Percentiles rank a stretch among this genome's conserved stretches.
phyloP scores from a whole-genome alignment of 1,284 basidiomycete genomes.

The Grifola frondosa region DNA sequence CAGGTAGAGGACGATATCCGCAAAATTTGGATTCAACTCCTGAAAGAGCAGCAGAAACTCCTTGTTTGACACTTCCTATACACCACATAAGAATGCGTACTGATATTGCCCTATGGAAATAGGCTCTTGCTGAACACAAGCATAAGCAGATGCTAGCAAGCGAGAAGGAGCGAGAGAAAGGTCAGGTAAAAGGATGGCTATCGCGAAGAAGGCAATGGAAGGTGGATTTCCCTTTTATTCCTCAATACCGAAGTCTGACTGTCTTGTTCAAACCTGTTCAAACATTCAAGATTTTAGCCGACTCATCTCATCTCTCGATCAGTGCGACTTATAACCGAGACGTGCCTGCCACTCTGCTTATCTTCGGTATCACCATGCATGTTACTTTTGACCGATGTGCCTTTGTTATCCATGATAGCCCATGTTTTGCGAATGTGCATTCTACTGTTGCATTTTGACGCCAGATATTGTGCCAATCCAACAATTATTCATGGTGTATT shows the following conservation, averaged over 20 bases:
- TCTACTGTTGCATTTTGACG: neutral
- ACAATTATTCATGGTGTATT: too few relatives aligned
- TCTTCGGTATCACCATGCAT: neutral
- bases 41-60: slow-evolving; percentile 21
- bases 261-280: neutral
- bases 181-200: slow-evolving; percentile 31
- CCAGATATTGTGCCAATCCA: too few relatives aligned
- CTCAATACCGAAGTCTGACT: neutral
- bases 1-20: slow-evolving; percentile 27
- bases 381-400: neutral
- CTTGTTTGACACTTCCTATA: slow-evolving; percentile 11
- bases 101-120: neutral
- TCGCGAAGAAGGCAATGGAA: slow-evolving; percentile 30
- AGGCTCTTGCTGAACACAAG: slow-evolving; percentile 21
- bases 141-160: slow-evolving; percentile 12
- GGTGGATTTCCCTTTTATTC: slow-evolving; percentile 19
- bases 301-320: slow-evolving; percentile 9
- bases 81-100: neutral
- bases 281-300: slow-evolving; percentile 8
- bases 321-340: neutral
- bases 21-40: slow-evolving; percentile 22
- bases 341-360: neutral
- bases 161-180: slow-evolving; percentile 26
- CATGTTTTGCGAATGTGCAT: too few relatives aligned
- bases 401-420: too few relatives aligned